Base-by-base conservation (phyloP, 345 rosid species). In the Orychophragmus violaceus region DNA sequence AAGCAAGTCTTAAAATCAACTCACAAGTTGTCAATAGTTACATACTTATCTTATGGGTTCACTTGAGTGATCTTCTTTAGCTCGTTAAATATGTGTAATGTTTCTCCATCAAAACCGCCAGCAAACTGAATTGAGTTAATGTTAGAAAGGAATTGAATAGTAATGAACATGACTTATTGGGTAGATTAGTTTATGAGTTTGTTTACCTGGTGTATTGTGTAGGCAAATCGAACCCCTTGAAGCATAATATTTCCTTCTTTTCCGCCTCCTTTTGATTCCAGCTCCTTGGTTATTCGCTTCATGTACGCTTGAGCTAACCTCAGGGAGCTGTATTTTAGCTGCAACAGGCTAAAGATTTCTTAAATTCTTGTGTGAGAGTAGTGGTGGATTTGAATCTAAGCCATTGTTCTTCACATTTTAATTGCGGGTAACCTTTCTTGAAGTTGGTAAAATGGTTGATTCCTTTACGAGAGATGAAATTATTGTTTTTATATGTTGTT, bases 51-150 rank as follows among this genome's bases (percentile, higher is more conserved):
- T 45, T 60, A 52, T 74, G 11, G 25, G n/a, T 53, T 67, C 37
- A 36, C 62, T 35, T 59, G 70, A 32, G 76, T 69, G 6, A 59
- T 60, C 70, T 81, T 79, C 85, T 86, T 90, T 13, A 94, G 82
- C 68, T 83, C 87, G 44, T 87, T 84, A 77, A 94, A 94, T 51
- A 78, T 74, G 8, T 27, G 54, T 55, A 83, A 56, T 53, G 96
- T 66, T 58, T 82, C 86, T n/a, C 64, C 81, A 41, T 94, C 89
- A 77, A 90, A 94, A 21, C 99, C 99, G 6, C 97, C 96, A 81
- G 87, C 91, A 59, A 94, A 88, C 98, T 91, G 88, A 64, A 77
- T 46, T 23, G 25, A 69, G 11, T 7, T 11, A 6, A 42, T 18
- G 57, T 79, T 48, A 66, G 68, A 33, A 67, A 19, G 35, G 0